Conservation (phyloP, 768 basidiomycete species). For the Harrya chromipes region DNA sequence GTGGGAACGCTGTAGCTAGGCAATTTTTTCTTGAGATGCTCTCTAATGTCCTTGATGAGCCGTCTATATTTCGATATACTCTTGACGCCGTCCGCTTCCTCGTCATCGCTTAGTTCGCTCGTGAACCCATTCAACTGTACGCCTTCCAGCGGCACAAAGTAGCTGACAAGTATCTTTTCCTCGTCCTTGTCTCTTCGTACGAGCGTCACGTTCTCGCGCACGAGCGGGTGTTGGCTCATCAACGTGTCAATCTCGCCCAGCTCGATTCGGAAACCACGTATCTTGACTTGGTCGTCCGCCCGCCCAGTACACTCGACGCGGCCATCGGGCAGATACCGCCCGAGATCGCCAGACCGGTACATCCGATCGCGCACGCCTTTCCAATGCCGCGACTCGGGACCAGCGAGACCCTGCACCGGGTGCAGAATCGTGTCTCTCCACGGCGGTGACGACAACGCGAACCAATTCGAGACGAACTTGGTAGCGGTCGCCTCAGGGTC, state of each 20-base stretch:
- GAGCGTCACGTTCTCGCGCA: conserved; percentile 97
- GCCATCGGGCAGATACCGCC: conserved; percentile 89
- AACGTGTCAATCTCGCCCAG: conserved; percentile 97
- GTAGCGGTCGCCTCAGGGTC: conserved; percentile 78
- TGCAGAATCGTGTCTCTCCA: conserved; percentile 73
- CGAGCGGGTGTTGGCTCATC: conserved; percentile 86
- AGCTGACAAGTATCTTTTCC: conserved; percentile 97
- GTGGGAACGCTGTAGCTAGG: conserved; percentile 93
- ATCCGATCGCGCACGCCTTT: conserved; percentile 94
- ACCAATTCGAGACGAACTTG: conserved; percentile 97
- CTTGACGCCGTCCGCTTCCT: conserved; percentile 56
- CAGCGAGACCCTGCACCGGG: conserved; percentile 52
- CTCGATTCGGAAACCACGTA: conserved; percentile 98
- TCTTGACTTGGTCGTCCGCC: conserved; percentile 99
- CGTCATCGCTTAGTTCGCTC: conserved; percentile 54
- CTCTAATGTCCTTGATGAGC: conserved; percentile 90
- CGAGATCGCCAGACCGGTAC: conserved; percentile 97
- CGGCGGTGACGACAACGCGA: conserved; percentile 44
- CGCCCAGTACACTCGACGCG: conserved; percentile 95
- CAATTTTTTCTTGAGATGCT: conserved; percentile 94
- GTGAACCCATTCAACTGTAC: conserved; percentile 63
- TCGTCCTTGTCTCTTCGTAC: conserved; percentile 98
- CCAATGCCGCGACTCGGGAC: conserved; percentile 81
- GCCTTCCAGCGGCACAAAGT: conserved; percentile 87
- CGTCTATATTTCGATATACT: conserved; percentile 84